These are phyloP conservation scores for Penicillium brevicompactum DNA, from an alignment of 2,329 filamentous ascomycete genomes.

Conservation along the genomic window DNA sequence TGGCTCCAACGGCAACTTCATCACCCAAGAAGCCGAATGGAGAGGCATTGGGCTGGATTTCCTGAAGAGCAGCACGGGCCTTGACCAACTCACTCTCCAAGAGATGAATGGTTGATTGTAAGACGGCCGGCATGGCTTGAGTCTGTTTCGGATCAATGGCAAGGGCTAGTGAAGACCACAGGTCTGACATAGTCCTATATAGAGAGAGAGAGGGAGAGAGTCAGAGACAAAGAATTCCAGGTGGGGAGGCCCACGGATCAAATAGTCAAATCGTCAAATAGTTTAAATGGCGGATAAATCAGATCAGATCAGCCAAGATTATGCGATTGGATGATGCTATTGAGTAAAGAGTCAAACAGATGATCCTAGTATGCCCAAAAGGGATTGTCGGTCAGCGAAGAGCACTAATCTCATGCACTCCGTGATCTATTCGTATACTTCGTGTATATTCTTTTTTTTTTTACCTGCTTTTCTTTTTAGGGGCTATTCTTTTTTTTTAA, in stretches of 20 bases:
- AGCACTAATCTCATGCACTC: slow-evolving; percentile 17
- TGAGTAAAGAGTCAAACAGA: neutral
- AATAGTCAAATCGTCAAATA: neutral
- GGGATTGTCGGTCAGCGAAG: slow-evolving; percentile 21
- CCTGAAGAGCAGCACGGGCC: slow-evolving; percentile 43
- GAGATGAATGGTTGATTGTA: slow-evolving; percentile 46
- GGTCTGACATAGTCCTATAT: slow-evolving; percentile 30
- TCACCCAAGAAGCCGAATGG: slow-evolving; percentile 31
- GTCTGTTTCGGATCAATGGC: slow-evolving; percentile 39
- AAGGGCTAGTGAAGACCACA: slow-evolving; percentile 41
- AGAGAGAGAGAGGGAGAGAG: slow-evolving; percentile 4
- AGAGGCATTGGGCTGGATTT: slow-evolving; percentile 40
- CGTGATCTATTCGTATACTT: slow-evolving; percentile 9
- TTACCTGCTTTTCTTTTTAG: neutral
- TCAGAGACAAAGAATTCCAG: neutral
- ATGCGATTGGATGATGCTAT: slow-evolving; percentile 21
- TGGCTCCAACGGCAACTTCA: slow-evolving; percentile 40
- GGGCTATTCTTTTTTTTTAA: no score
- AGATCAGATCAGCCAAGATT: slow-evolving; percentile 9
- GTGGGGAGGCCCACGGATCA: neutral
- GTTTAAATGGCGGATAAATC: slow-evolving; percentile 8
- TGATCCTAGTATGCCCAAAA: slow-evolving; percentile 6
- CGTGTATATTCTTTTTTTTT: neutral
- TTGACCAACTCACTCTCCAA: slow-evolving; percentile 45
- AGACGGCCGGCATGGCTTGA: slow-evolving; percentile 42